A percentile compares a stretch with the other conserved stretches of the same genome.
Evolutionary conservation across 306 rosid species (phyloP).

Genomic region (Potentilla sterilis): DNA sequence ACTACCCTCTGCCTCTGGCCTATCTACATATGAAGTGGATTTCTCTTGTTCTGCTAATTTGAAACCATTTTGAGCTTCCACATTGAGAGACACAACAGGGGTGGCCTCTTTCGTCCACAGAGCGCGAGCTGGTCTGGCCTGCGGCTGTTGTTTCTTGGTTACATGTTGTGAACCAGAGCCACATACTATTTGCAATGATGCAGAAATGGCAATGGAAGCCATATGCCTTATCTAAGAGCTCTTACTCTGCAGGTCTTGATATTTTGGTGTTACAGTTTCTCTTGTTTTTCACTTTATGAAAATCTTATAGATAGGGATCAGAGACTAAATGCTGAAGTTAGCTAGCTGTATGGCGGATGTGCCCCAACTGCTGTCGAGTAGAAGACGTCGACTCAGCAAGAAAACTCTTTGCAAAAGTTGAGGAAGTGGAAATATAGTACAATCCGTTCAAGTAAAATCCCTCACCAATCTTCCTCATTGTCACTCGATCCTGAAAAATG

Average conservation of each 20-base stretch:
- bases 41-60: constrained; percentile 9
- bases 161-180: constrained; percentile 32
- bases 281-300: background rate
- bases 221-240: constrained; percentile 14
- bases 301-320: constrained; percentile 16
- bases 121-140: constrained; percentile 12
- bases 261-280: constrained; percentile 1
- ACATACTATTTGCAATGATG: constrained; percentile 33
- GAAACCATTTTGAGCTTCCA: constrained; percentile 11
- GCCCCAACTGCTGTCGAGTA: no score
- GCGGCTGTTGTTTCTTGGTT: constrained; percentile 30
- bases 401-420: no score
- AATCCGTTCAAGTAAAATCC: no score
- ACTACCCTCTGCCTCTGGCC: constrained; percentile 5
- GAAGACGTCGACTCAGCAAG: no score
- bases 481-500: no score
- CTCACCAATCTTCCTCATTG: no score
- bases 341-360: no score
- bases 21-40: background rate
- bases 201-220: constrained; percentile 41
- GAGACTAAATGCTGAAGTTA: no score
- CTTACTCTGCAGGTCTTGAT: background rate
- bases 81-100: constrained; percentile 9
- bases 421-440: no score
- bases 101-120: constrained; percentile 21